A percentile compares a stretch with the other conserved stretches of the same genome.
phyloP scores from a whole-genome alignment of 2,329 filamentous ascomycete genomes.

The Ophiocordyceps polyrhachis-furcata region DNA sequence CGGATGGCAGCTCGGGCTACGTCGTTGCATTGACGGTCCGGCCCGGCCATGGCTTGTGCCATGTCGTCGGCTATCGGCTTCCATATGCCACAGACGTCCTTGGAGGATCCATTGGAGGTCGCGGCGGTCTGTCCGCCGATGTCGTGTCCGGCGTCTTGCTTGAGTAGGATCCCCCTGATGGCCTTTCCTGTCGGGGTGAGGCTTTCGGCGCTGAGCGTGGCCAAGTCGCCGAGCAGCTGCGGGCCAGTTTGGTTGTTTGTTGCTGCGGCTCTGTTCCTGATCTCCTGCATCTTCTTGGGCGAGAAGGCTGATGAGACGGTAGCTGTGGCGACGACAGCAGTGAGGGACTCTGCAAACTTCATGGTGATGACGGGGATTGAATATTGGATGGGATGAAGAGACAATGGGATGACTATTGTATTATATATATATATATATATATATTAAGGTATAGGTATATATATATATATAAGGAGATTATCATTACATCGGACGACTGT shows the following conservation, averaged over 20 bases:
- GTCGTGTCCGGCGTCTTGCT: background rate
- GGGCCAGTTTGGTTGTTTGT: background rate
- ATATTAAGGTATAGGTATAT: no score
- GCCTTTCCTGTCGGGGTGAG: slow-evolving; percentile 12
- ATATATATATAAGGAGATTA: no score
- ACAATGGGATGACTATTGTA: background rate
- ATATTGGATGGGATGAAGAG: background rate
- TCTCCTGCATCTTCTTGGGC: background rate
- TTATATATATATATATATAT: background rate
- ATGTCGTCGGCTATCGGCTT: slow-evolving; percentile 19
- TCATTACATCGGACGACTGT: no score
- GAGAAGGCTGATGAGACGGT: background rate
- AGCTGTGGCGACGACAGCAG: background rate
- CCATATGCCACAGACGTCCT: slow-evolving; percentile 23
- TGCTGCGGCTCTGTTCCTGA: background rate
- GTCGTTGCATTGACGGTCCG: slow-evolving; percentile 18
- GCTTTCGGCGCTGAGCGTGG: slow-evolving; percentile 7
- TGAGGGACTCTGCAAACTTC: background rate
- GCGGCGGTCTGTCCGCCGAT: background rate
- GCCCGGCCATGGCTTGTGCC: slow-evolving; percentile 12
- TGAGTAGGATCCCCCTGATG: slow-evolving; percentile 15
- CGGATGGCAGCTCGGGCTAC: slow-evolving; percentile 21
- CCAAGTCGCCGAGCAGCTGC: slow-evolving; percentile 17
- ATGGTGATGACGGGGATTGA: background rate
- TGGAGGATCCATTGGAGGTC: slow-evolving; percentile 6